These are phyloP conservation scores for Nicotiana benthamiana DNA, from an alignment of 257 asterid species.

Conservation along the genomic window DNA sequence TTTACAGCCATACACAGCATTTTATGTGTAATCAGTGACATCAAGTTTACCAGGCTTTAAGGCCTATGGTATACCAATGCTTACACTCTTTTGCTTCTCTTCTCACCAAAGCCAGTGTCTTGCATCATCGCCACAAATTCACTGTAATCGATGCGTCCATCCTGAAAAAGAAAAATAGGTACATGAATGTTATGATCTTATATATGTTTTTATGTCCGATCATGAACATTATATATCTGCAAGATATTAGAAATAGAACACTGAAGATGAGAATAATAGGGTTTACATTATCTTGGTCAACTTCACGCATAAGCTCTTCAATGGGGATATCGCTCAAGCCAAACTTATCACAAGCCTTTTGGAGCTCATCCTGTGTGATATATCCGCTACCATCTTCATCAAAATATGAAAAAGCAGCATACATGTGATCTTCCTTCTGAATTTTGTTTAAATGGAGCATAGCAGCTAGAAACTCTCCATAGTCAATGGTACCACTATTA, in stretches of 20 bases:
- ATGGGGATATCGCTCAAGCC: slow-evolving; percentile 30
- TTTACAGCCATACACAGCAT: neutral
- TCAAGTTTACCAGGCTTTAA: slow-evolving; percentile 7
- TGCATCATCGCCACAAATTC: slow-evolving; percentile 22
- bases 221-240: neutral
- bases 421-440: slow-evolving; percentile 41
- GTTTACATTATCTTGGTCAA: slow-evolving; percentile 37
- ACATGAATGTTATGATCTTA: neutral
- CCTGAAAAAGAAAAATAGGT: slow-evolving; percentile 9
- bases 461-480: slow-evolving; percentile 42
- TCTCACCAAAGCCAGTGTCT: slow-evolving; percentile 10
- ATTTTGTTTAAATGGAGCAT: slow-evolving; percentile 45
- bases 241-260: neutral
- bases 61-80: neutral
- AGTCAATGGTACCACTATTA: slow-evolving; percentile 45
- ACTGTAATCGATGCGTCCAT: slow-evolving; percentile 23
- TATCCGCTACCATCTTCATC: slow-evolving; percentile 49
- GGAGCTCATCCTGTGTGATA: slow-evolving; percentile 42
- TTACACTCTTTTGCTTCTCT: slow-evolving; percentile 4
- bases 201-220: neutral
- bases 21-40: neutral
- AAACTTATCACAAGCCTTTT: slow-evolving; percentile 33
- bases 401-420: slow-evolving; percentile 40
- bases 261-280: neutral
- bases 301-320: slow-evolving; percentile 38